Evolutionary conservation across 2,329 filamentous ascomycete species (phyloP).

Genomic region (Ophiocordyceps sinensis): DNA sequence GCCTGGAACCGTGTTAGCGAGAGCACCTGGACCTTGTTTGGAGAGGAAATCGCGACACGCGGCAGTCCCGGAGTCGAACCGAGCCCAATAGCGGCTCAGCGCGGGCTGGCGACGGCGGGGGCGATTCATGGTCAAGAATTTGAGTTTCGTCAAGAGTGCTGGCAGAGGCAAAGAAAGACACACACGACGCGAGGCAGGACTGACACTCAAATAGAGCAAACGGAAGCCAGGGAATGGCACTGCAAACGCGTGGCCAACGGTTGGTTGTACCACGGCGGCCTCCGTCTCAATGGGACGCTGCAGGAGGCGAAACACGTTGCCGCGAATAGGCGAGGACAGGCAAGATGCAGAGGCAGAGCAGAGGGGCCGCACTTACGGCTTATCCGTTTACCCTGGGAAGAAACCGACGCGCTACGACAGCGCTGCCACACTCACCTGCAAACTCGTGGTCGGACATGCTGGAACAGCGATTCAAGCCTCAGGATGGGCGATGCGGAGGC

Average conservation of each 20-base stretch:
- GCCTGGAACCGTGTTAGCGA: conserved; percentile 27
- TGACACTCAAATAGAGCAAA: no score
- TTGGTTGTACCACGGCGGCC: no score
- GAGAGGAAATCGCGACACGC: conserved; percentile 2
- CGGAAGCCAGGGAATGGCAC: background rate
- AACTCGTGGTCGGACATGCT: conserved; percentile 54
- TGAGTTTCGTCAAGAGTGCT: no score
- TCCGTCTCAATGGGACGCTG: no score
- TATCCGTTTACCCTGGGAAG: background rate
- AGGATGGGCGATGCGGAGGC: background rate
- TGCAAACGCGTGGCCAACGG: no score
- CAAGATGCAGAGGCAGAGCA: no score
- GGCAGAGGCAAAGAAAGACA: background rate
- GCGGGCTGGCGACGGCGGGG: background rate
- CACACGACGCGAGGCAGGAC: background rate
- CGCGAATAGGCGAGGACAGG: no score
- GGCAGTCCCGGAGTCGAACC: conserved; percentile 9
- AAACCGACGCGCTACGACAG: background rate
- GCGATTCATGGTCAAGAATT: background rate
- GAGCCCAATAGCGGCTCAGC: conserved; percentile 15
- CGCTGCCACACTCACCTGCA: conserved; percentile 32
- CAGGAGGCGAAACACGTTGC: no score
- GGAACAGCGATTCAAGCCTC: conserved; percentile 2
- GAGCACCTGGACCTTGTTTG: background rate
- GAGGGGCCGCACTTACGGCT: background rate